Percentiles rank a stretch among this genome's conserved stretches.
Evolutionary conservation across 192 early-diverging fungal species (phyloP).

Genomic region (Allomyces macrogynus): DNA sequence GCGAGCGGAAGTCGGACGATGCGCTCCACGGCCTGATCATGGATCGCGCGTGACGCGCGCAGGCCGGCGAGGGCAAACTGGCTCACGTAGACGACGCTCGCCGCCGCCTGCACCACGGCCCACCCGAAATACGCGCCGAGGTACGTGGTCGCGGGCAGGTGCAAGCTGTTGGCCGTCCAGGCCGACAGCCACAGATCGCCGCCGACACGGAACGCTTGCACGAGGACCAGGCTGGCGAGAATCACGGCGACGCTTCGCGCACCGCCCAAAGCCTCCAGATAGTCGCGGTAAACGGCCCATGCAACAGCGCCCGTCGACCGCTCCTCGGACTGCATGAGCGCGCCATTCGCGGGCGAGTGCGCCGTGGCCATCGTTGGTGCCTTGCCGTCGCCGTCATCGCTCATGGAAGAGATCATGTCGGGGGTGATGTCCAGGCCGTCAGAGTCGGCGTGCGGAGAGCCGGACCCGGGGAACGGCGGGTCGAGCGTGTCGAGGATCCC

Average conservation of each 20-base stretch:
- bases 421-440: conserved; percentile 1
- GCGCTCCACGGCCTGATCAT: conserved; percentile 39
- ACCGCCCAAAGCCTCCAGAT: conserved; percentile 44
- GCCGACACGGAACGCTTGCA: conserved; percentile 23
- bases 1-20: conserved; percentile 50
- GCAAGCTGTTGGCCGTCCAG: conserved; percentile 20
- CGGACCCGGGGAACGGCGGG: too few relatives aligned
- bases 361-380: conserved; percentile 6
- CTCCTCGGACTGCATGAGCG: conserved; percentile 67
- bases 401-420: neutral
- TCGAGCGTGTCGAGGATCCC: neutral
- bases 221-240: conserved; percentile 23
- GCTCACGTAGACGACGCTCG: conserved; percentile 28
- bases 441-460: too few relatives aligned
- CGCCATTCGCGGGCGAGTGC: conserved; percentile 6
- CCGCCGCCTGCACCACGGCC: conserved; percentile 36
- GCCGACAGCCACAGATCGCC: conserved; percentile 40
- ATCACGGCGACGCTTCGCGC: conserved; percentile 19
- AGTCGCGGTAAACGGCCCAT: conserved; percentile 31
- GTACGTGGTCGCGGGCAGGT: too few relatives aligned
- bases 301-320: conserved; percentile 46
- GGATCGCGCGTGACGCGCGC: conserved; percentile 36
- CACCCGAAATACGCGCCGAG: conserved; percentile 32
- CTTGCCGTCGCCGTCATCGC: neutral
- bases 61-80: conserved; percentile 38